Base-by-base conservation (phyloP, 2,329 filamentous ascomycete species). In the Alternaria brassicae region DNA sequence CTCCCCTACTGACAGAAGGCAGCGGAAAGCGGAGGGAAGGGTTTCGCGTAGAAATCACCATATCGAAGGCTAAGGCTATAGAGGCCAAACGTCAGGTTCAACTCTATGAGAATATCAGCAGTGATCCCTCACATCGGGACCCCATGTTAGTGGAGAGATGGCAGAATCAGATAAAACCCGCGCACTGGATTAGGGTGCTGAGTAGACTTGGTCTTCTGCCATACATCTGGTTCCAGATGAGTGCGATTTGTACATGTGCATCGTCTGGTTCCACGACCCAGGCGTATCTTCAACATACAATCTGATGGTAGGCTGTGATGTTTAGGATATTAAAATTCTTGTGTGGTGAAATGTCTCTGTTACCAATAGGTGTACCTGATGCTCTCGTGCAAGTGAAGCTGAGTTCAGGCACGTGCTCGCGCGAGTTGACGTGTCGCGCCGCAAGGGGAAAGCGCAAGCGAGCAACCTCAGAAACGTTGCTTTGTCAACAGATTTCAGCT, bases 331-430 rank as follows among this genome's bases (percentile, higher is more conserved):
- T 23, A 19, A 7, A n/a, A n/a, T n/a, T 6, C n/a, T 2, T 34
- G 1, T 34, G 44, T 21, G 23, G 15, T 9, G 17, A 3, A 21
- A 47, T 28, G 7, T 36, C 27, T 36, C 27, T 50, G 27, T 27
- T 13, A 23, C n/a, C 39, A 28, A 34, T 19, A 32, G 25, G 25
- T n/a, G 19, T 27, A 17, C 30, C 2, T 15, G 36, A 13, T 30
- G n/a, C 19, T 28, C 19, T 25, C 23, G 17, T 44, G 37, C 42
- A 17, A n/a, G 40, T 17, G 9, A 19, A 28, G 30, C 28, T 28
- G 21, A 17, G 44, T 10, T 13, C 34, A 44, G 19, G 65, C 74
- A 76, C 75, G 75, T 76, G 75, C 65, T 61, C 54, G 40, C 74
- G 75, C 60, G 72, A 68, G 17, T 32, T 55, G 74, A 74, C 58